Percentiles rank a stretch among this genome's conserved stretches.
Evolutionary conservation across 176 grass and related monocot species (phyloP).

Genomic region (Elymus sibiricus): DNA sequence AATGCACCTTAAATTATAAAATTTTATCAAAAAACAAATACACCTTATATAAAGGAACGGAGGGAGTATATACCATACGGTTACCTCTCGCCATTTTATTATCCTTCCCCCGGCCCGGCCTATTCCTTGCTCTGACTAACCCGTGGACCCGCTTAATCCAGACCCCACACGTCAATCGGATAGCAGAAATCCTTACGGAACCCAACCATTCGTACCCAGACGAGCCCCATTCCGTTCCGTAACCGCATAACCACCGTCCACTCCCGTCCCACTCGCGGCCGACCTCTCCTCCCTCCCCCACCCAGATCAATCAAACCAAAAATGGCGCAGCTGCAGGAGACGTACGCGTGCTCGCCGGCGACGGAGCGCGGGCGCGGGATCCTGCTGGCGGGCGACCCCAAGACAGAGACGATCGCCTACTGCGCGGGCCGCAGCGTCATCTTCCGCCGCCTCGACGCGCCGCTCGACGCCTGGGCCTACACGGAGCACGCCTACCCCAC

Average conservation of each 20-base stretch:
- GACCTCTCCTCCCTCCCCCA: not conserved
- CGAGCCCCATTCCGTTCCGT: not conserved
- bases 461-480: slow-evolving; percentile 66
- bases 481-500: slow-evolving; percentile 84
- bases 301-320: not conserved
- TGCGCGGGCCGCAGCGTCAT: slow-evolving; percentile 79
- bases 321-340: slow-evolving; percentile 82
- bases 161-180: not conserved
- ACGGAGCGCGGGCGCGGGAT: slow-evolving; percentile 97
- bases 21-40: no score
- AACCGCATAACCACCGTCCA: slow-evolving; percentile 12
- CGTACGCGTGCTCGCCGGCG: slow-evolving; percentile 86
- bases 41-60: no score
- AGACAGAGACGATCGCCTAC: slow-evolving; percentile 72
- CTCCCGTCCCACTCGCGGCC: not conserved
- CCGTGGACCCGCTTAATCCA: not conserved
- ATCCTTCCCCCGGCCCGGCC: no score
- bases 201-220: not conserved
- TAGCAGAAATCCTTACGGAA: not conserved
- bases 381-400: slow-evolving; percentile 67
- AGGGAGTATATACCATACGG: no score
- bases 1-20: no score
- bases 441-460: slow-evolving; percentile 76
- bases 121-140: not conserved
- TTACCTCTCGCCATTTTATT: no score